Base-by-base conservation (phyloP, 352 stramenopile genomes). In the Thalassiosira exigua region DNA sequence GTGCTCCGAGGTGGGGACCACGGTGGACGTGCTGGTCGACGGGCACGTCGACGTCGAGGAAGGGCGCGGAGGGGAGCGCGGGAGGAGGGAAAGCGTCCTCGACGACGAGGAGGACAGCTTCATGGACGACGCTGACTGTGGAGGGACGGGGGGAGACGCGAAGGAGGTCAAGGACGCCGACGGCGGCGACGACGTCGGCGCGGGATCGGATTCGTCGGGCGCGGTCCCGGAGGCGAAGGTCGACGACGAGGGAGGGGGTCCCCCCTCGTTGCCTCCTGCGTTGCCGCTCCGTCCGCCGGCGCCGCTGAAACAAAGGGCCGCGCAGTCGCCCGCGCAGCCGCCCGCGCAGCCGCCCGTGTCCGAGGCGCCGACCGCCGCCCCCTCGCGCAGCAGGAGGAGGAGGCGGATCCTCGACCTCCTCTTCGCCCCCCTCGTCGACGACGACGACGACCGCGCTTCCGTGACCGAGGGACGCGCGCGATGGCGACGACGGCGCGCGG, bases 1-100 rank as follows among this genome's bases (percentile, higher is more conserved):
- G 59, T 98, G 96, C 87, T 98, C 95, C 75, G 96, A 99, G 79
- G 96, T 98, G 50, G 90, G 93, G 50, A 93, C 90, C 56, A 97
- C 98, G 67, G 94, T 97, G 3, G 93, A 98, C 75, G 94, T 95
- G 17, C 61, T 99, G 11, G 91, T 97, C 5, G 75, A 91, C 70
- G 85, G 85, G 22, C 81, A 70, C 54, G 70, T 89, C 4, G 53
- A 69, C 19, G n/a, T 27, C 22, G 48, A 56, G 14, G n/a, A n/a
- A n/a, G n/a, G n/a, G n/a, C n/a, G n/a, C n/a, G n/a, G n/a, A n/a
- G n/a, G n/a, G n/a, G n/a, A n/a, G n/a, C n/a, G n/a, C n/a, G n/a
- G n/a, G n/a, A n/a, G n/a, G n/a, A n/a, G n/a, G n/a, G 50, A 75
- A 52, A 75, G 33, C 29, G 75, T 60, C 11, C 58, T 53, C 22